Conservation (phyloP, 108 stramenopile species). For the Fragilaria crotonensis region DNA sequence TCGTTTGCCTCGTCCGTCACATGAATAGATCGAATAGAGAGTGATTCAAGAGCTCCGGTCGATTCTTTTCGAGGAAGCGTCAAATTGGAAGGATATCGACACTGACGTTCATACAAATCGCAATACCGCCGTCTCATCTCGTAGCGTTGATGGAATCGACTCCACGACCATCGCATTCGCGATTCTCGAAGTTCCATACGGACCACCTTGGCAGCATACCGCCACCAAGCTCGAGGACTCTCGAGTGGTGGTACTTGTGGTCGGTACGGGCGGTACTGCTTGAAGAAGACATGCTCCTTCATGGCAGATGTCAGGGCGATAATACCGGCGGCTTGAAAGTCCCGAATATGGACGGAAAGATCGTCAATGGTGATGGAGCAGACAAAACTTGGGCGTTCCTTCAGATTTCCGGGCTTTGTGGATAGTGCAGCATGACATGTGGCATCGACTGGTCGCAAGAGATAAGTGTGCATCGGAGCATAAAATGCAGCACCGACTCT, state of each 20-base stretch:
- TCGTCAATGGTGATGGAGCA: conserved; percentile 16
- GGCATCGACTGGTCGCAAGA: conserved; percentile 42
- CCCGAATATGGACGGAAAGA: conserved; percentile 28
- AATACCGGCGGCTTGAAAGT: conserved; percentile 40
- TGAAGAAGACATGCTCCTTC: conserved; percentile 38
- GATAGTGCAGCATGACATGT: conserved; percentile 26
- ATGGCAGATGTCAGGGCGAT: conserved; percentile 19
- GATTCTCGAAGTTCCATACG: conserved; percentile 33
- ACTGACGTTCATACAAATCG: conserved; percentile 38
- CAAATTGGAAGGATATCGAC: background rate
- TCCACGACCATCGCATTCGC: conserved; percentile 44
- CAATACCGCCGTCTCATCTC: conserved; percentile 33
- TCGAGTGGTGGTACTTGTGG: conserved; percentile 26
- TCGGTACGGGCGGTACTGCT: conserved; percentile 37
- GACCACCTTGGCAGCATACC: conserved; percentile 35
- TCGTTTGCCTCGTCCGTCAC: background rate
- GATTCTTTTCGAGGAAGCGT: background rate
- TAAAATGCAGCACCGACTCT: conserved; percentile 1
- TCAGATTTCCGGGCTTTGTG: conserved; percentile 19
- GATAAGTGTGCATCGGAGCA: conserved; percentile 37
- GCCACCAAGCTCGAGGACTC: conserved; percentile 50
- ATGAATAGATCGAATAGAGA: background rate
- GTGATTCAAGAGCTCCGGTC: background rate
- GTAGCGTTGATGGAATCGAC: conserved; percentile 29
- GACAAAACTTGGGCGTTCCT: conserved; percentile 17